phyloP scores from a whole-genome alignment of 148 eudicot species.

The Rhododendron ferrugineum region DNA sequence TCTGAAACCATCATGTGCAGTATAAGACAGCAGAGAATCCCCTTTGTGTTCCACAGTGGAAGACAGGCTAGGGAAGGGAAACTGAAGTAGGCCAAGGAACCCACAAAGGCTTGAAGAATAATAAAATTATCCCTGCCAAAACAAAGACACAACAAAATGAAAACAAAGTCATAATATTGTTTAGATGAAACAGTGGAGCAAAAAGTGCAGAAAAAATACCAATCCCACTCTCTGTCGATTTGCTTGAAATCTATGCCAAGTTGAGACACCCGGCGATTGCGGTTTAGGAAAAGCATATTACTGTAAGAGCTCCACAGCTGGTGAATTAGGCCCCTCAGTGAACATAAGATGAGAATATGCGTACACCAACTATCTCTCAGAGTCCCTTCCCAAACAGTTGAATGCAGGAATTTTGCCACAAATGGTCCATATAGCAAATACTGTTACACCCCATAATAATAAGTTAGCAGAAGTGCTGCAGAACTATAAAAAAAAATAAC shows the following conservation, averaged over 20 bases:
- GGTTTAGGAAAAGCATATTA: conserved; percentile 35
- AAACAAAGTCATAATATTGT: not conserved
- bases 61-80: conserved; percentile 29
- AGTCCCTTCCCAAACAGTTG: conserved; percentile 18
- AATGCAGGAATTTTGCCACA: conserved; percentile 26
- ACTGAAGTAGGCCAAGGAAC: conserved; percentile 29
- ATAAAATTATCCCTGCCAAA: conserved; percentile 48
- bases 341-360: conserved; percentile 35
- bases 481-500: no score
- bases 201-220: conserved; percentile 23
- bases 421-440: conserved; percentile 44
- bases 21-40: conserved; percentile 28
- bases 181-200: not conserved
- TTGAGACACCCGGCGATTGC: conserved; percentile 34
- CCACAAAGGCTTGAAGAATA: conserved; percentile 42
- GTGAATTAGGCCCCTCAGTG: conserved; percentile 38
- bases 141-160: not conserved
- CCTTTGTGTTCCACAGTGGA: conserved; percentile 37
- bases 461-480: not conserved
- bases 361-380: conserved; percentile 26
- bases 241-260: conserved; percentile 40
- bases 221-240: conserved; percentile 51
- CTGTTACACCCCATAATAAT: conserved; percentile 17
- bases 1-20: conserved; percentile 37
- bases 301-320: conserved; percentile 41